Conservation (phyloP, 495 filamentous ascomycete species). For the Terfezia claveryi region DNA sequence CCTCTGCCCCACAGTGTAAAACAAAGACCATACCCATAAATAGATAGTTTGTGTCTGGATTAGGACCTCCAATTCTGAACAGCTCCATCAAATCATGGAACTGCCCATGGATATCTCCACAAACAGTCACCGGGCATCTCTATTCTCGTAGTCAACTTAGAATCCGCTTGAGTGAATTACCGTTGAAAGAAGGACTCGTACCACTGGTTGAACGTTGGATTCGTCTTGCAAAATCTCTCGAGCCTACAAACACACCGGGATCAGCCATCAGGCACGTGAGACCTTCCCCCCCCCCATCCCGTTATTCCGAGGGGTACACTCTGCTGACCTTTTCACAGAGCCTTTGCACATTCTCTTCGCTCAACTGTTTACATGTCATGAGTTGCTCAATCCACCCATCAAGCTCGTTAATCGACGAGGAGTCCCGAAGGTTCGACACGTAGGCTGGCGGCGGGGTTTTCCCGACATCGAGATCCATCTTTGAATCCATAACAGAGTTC, state of each 20-base stretch:
- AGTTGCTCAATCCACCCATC: slow-evolving; percentile 97
- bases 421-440: slow-evolving; percentile 39
- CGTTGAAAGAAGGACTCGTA: slow-evolving; percentile 29
- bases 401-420: slow-evolving; percentile 71
- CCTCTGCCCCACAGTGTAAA: neutral
- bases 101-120: slow-evolving; percentile 84
- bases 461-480: slow-evolving; percentile 81
- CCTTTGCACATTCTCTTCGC: slow-evolving; percentile 82
- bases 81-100: slow-evolving; percentile 91
- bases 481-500: slow-evolving; percentile 55
- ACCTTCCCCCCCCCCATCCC: neutral
- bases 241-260: slow-evolving; percentile 32
- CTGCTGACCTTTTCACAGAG: slow-evolving; percentile 80
- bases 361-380: slow-evolving; percentile 96
- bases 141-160: slow-evolving; percentile 14
- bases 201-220: slow-evolving; percentile 96
- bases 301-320: neutral
- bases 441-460: slow-evolving; percentile 57
- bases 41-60: slow-evolving; percentile 84
- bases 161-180: neutral
- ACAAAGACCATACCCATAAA: slow-evolving; percentile 49
- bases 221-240: slow-evolving; percentile 91
- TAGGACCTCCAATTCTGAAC: slow-evolving; percentile 78
- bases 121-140: slow-evolving; percentile 90
- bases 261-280: neutral